These are phyloP conservation scores for Penicillium diatomitis DNA, from an alignment of 495 filamentous ascomycete genomes.

Conservation along the genomic window DNA sequence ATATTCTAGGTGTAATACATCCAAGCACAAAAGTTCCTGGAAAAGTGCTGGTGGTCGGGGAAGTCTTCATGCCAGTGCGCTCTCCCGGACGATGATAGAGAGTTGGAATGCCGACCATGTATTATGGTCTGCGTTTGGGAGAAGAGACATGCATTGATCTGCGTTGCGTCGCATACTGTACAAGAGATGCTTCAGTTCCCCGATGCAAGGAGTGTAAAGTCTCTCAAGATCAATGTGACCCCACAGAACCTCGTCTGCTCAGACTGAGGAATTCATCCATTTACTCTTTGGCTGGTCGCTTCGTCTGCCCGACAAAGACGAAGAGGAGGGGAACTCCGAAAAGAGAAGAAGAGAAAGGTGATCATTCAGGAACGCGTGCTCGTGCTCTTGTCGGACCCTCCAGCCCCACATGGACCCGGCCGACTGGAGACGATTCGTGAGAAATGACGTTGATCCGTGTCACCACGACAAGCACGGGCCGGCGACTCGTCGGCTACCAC, in stretches of 20 bases:
- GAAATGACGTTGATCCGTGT: too few species aligned
- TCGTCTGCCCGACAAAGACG: neutral
- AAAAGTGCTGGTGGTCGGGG: too few species aligned
- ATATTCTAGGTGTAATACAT: slow-evolving; percentile 19
- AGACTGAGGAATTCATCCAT: too few species aligned
- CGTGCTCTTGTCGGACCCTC: neutral
- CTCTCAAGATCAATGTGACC: too few species aligned
- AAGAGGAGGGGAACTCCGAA: neutral
- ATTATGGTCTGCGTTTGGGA: neutral
- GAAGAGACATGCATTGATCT: slow-evolving; percentile 4
- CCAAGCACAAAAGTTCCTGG: too few species aligned
- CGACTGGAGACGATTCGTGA: neutral
- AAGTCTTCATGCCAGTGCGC: too few species aligned
- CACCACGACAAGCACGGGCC: too few species aligned
- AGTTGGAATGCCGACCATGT: neutral
- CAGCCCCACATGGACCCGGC: neutral
- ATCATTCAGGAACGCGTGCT: neutral
- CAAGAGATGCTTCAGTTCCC: neutral
- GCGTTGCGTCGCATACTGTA: neutral
- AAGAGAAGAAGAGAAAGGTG: neutral
- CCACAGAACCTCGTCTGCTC: too few species aligned
- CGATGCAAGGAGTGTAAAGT: slow-evolving; percentile 5
- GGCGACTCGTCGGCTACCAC: too few species aligned
- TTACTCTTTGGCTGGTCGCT: too few species aligned
- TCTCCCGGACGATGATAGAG: too few species aligned